Evolutionary conservation across 225 moss, liverwort and hornwort species (phyloP).

Genomic region (Ulota crispa): DNA sequence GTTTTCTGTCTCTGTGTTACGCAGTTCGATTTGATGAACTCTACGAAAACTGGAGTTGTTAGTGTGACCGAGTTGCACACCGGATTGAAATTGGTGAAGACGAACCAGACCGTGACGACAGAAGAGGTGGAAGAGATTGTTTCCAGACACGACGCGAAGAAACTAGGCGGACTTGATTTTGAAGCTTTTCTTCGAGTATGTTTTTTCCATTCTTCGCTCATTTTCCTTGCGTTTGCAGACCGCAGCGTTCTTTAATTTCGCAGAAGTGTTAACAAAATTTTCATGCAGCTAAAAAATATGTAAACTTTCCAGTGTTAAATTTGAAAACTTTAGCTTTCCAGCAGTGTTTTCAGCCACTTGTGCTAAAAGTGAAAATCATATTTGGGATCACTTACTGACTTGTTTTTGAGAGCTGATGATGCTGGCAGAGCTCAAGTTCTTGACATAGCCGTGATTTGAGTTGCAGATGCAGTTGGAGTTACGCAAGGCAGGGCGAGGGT

Average conservation of each 20-base stretch:
- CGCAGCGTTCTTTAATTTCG: no score
- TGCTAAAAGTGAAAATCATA: no score
- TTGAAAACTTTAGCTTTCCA: no score
- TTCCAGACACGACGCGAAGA: constrained; percentile 55
- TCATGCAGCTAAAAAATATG: no score
- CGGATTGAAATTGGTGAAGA: constrained; percentile 69
- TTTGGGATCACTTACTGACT: no score
- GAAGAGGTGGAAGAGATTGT: constrained; percentile 65
- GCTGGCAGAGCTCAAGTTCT: not conserved
- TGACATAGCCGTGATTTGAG: constrained; percentile 7
- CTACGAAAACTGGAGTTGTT: constrained; percentile 60
- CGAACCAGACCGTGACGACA: constrained; percentile 55
- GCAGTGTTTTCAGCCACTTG: no score
- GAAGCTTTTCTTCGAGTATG: constrained; percentile 87
- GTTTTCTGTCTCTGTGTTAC: not conserved
- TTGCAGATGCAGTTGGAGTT: constrained; percentile 87
- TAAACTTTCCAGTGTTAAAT: no score
- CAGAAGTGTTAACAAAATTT: no score
- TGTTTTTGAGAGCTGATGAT: not conserved
- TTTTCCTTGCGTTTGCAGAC: not conserved
- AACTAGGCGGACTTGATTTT: constrained; percentile 79
- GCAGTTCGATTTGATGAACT: constrained; percentile 83
- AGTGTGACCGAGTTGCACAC: constrained; percentile 62
- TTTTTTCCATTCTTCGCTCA: not conserved
- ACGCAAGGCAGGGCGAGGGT: constrained; percentile 77